These are phyloP conservation scores for Ramularia collo-cygni DNA, from an alignment of 2,329 filamentous ascomycete genomes.

Conservation along the genomic window DNA sequence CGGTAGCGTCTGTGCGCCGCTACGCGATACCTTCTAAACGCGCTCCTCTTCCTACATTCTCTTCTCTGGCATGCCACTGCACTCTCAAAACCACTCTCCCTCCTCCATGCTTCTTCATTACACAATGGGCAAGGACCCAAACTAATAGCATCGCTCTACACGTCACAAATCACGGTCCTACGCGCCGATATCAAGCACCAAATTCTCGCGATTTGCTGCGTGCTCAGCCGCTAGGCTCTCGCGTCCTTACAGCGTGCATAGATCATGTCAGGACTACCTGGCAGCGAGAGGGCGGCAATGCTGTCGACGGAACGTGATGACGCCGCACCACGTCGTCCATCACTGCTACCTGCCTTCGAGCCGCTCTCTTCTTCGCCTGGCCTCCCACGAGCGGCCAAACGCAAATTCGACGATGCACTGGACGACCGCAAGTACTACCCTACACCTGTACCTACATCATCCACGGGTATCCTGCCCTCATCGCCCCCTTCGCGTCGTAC, in stretches of 20 bases:
- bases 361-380: conserved; percentile 69
- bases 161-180: conserved; percentile 5
- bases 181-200: conserved; percentile 10
- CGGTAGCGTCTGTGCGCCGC: too few species aligned
- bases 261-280: conserved; percentile 20
- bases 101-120: conserved; percentile 1
- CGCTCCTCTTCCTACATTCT: too few species aligned
- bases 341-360: conserved; percentile 72
- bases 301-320: conserved; percentile 13
- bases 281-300: conserved; percentile 9
- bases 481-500: conserved; percentile 59
- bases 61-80: too few species aligned
- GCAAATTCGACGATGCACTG: conserved; percentile 49
- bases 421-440: conserved; percentile 64
- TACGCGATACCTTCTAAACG: too few species aligned
- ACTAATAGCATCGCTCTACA: conserved; percentile 10
- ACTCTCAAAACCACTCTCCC: background rate
- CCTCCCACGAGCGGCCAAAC: conserved; percentile 61
- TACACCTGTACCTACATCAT: conserved; percentile 88
- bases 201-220: conserved; percentile 1
- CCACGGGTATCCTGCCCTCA: conserved; percentile 81
- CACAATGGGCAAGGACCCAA: conserved; percentile 9
- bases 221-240: conserved; percentile 6
- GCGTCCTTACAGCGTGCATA: conserved; percentile 18
- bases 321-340: conserved; percentile 39